Percentiles rank a stretch among this genome's conserved stretches.
Conservation (phyloP, 2,329 filamentous ascomycete genomes). For the Teratosphaeria gauchensis region DNA sequence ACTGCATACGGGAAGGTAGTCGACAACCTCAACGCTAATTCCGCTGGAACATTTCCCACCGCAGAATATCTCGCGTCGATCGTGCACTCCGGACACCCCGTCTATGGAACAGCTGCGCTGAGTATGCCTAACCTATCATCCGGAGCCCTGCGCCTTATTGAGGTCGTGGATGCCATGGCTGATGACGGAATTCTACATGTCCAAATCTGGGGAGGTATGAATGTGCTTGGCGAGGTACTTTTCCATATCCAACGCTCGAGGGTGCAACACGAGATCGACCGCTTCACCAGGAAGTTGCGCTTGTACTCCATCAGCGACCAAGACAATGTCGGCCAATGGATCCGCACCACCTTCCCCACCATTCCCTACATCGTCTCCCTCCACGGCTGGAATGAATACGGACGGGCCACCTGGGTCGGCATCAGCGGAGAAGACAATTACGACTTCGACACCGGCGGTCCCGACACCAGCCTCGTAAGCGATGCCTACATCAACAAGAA, state of each 20-base stretch:
- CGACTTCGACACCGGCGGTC: constrained; percentile 39
- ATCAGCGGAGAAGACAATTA: constrained; percentile 44
- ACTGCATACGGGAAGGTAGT: constrained; percentile 18
- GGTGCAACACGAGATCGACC: constrained; percentile 22
- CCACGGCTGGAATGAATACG: constrained; percentile 49
- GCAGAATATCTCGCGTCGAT: constrained; percentile 5
- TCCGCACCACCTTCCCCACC: constrained; percentile 44
- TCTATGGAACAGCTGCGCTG: neutral
- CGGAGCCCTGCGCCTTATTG: neutral
- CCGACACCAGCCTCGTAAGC: constrained; percentile 39
- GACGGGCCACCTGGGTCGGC: constrained; percentile 46
- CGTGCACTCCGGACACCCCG: neutral
- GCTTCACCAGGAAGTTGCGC: constrained; percentile 35
- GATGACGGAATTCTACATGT: constrained; percentile 38
- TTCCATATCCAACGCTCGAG: constrained; percentile 26
- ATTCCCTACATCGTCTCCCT: constrained; percentile 48
- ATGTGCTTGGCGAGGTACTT: constrained; percentile 42
- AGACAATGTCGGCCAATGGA: constrained; percentile 49
- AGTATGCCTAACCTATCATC: neutral
- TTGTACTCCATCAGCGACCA: constrained; percentile 52
- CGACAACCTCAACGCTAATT: constrained; percentile 37
- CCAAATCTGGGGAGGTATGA: constrained; percentile 41
- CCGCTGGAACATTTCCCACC: constrained; percentile 14
- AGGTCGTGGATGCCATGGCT: neutral
- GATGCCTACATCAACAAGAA: constrained; percentile 45